Percentiles rank a stretch among this genome's conserved stretches.
Evolutionary conservation across 2,329 filamentous ascomycete species (phyloP).

Genomic region (Daldinia sp.): DNA sequence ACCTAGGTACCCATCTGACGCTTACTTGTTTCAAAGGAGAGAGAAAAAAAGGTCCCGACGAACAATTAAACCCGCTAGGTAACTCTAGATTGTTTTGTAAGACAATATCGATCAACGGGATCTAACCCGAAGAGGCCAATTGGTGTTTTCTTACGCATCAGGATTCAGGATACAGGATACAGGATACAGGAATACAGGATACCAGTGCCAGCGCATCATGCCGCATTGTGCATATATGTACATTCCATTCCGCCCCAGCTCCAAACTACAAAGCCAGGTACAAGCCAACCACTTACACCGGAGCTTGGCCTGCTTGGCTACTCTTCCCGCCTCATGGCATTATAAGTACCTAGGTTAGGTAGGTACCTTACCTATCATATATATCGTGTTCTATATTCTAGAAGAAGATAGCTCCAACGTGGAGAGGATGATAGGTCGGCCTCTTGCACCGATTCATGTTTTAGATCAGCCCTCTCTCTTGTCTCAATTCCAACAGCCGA

Average conservation of each 20-base stretch:
- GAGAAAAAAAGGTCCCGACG: not conserved
- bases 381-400: not conserved
- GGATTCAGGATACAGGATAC: too few relatives aligned
- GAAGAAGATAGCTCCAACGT: not conserved
- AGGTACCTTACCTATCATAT: not conserved
- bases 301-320: slow-evolving; percentile 9
- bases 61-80: slow-evolving; percentile 19
- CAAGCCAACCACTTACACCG: slow-evolving; percentile 23
- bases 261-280: slow-evolving; percentile 14
- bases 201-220: slow-evolving; percentile 35
- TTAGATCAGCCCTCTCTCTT: slow-evolving; percentile 6
- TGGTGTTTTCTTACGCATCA: slow-evolving; percentile 33
- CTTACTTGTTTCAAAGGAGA: slow-evolving; percentile 20
- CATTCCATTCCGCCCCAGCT: slow-evolving; percentile 19
- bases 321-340: not conserved
- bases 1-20: not conserved
- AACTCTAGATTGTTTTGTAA: slow-evolving; percentile 27
- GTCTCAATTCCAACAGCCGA: slow-evolving; percentile 4
- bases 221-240: slow-evolving; percentile 35
- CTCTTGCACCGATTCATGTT: not conserved
- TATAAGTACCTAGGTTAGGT: not conserved
- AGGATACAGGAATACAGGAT: too few relatives aligned
- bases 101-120: slow-evolving; percentile 34
- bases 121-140: slow-evolving; percentile 33
- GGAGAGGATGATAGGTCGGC: not conserved